Percentiles rank a stretch among this genome's conserved stretches.
These are phyloP conservation scores for Amorphotheca resinae DNA, from an alignment of 495 filamentous ascomycete genomes.

Conservation along the genomic window DNA sequence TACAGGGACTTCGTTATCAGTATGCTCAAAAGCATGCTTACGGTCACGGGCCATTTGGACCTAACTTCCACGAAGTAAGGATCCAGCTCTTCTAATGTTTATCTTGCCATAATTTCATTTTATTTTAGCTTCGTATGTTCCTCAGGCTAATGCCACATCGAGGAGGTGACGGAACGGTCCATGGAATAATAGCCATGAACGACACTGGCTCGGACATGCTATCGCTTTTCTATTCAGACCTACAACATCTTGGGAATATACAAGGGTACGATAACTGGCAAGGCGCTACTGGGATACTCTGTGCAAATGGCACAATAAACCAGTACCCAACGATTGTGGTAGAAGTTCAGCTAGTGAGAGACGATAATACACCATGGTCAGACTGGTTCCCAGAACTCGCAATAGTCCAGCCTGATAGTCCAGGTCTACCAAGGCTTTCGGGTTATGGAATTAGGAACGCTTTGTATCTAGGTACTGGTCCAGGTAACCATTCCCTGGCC, in stretches of 20 bases:
- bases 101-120: not conserved
- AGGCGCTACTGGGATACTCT: not conserved
- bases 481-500: not conserved
- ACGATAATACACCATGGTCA: slow-evolving; percentile 2
- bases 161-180: slow-evolving; percentile 1
- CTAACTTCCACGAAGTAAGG: slow-evolving; percentile 1
- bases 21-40: slow-evolving; percentile 3
- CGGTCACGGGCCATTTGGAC: slow-evolving; percentile 3
- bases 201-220: slow-evolving; percentile 1
- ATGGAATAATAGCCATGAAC: slow-evolving; percentile 3
- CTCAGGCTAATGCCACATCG: not conserved
- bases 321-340: not conserved
- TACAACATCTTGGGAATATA: slow-evolving; percentile 2
- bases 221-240: not conserved
- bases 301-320: not conserved
- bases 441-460: not conserved
- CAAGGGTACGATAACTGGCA: not conserved
- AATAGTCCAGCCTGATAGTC: not conserved
- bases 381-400: not conserved
- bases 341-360: slow-evolving; percentile 1
- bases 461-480: not conserved
- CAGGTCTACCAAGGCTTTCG: not conserved
- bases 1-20: slow-evolving; percentile 3
- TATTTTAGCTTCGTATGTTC: slow-evolving; percentile 4
- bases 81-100: slow-evolving; percentile 1